These are phyloP conservation scores for Trichophyton schoenleinii DNA, from an alignment of 2,329 filamentous ascomycete genomes.

Conservation along the genomic window DNA sequence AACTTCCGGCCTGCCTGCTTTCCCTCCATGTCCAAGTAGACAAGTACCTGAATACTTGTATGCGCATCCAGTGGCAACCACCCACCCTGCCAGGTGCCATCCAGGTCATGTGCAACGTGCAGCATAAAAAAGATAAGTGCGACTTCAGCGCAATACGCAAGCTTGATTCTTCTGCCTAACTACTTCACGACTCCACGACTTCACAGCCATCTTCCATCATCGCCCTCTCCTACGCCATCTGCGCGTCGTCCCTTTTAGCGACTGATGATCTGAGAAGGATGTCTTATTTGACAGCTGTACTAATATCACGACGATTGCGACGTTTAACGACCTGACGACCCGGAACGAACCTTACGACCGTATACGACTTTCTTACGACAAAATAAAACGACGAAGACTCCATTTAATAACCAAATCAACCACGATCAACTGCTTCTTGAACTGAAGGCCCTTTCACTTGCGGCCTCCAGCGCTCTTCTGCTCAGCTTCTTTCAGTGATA, in stretches of 20 bases:
- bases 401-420: not conserved
- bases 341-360: not conserved
- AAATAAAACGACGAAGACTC: not conserved
- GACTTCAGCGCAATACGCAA: not conserved
- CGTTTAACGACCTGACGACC: not conserved
- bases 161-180: not conserved
- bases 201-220: not conserved
- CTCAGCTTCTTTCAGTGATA: not conserved
- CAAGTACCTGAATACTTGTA: not conserved
- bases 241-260: not conserved
- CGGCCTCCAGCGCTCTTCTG: not conserved
- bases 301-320: not conserved
- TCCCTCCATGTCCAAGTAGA: not conserved
- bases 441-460: not conserved
- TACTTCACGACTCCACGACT: not conserved
- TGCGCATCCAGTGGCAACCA: not conserved
- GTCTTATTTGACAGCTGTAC: not conserved
- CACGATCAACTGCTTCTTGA: not conserved
- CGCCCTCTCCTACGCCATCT: not conserved
- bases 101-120: constrained; percentile 1
- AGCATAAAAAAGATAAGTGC: not conserved
- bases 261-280: not conserved
- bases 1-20: not conserved
- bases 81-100: not conserved
- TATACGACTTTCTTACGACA: not conserved